phyloP scores from a whole-genome alignment of 192 early-diverging fungal genomes.

The Coemansia sp. region DNA sequence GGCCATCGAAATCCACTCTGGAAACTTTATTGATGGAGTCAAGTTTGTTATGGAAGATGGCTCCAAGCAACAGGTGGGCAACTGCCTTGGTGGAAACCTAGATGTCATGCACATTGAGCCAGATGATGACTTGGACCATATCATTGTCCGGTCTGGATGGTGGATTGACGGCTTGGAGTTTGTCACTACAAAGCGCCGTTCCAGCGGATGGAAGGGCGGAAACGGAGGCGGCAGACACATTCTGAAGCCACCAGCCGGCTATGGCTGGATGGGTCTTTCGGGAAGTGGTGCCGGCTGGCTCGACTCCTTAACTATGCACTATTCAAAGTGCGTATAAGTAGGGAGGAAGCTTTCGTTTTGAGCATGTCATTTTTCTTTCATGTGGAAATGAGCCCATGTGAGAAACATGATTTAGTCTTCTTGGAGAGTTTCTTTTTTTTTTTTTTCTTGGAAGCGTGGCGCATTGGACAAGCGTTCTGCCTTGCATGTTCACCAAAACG shows the following conservation, averaged over 20 bases:
- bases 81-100: conserved; percentile 33
- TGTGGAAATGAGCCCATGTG: too few relatives aligned
- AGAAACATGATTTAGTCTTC: too few relatives aligned
- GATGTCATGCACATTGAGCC: conserved; percentile 37
- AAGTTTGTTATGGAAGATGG: conserved; percentile 54
- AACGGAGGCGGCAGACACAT: conserved; percentile 49
- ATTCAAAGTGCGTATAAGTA: conserved; percentile 26
- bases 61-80: conserved; percentile 42
- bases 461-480: conserved; percentile 1
- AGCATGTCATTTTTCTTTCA: neutral
- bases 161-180: conserved; percentile 68
- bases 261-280: conserved; percentile 59
- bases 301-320: conserved; percentile 59
- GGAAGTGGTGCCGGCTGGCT: conserved; percentile 59
- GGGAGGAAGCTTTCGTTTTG: neutral
- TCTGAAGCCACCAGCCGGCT: conserved; percentile 55
- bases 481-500: neutral
- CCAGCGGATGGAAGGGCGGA: conserved; percentile 62
- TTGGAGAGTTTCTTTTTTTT: neutral
- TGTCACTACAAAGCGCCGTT: conserved; percentile 52
- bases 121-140: conserved; percentile 55
- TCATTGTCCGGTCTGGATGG: conserved; percentile 58
- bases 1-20: conserved; percentile 48
- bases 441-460: conserved; percentile 4
- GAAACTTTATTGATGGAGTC: conserved; percentile 58